A percentile compares a stretch with the other conserved stretches of the same genome.
These are phyloP conservation scores for Kodamaea restingae DNA, from an alignment of 805 yeast species.

Conservation along the genomic window DNA sequence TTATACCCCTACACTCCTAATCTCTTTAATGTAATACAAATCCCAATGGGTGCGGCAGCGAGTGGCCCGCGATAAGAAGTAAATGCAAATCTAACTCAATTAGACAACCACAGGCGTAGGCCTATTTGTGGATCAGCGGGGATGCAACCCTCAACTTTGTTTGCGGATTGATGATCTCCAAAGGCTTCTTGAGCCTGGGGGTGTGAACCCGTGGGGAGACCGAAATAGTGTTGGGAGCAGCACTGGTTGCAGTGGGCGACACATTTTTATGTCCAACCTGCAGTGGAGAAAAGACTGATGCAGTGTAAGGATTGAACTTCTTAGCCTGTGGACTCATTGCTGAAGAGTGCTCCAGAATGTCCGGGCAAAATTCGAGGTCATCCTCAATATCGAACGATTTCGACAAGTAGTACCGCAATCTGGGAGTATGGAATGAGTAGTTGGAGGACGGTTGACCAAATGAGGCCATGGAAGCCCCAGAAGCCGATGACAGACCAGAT, in stretches of 20 bases:
- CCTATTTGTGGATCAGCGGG: slow-evolving; percentile 26
- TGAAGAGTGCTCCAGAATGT: slow-evolving; percentile 39
- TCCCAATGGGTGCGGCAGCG: not conserved
- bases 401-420: slow-evolving; percentile 54
- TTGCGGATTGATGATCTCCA: slow-evolving; percentile 61
- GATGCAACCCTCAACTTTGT: slow-evolving; percentile 55
- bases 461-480: slow-evolving; percentile 1
- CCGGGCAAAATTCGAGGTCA: slow-evolving; percentile 64
- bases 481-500: slow-evolving; percentile 4
- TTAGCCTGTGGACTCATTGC: slow-evolving; percentile 33
- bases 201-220: slow-evolving; percentile 46
- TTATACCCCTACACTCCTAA: not conserved
- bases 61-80: slow-evolving; percentile 1
- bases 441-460: slow-evolving; percentile 11
- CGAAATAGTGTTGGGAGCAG: slow-evolving; percentile 8
- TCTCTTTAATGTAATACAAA: not conserved
- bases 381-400: slow-evolving; percentile 62
- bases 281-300: slow-evolving; percentile 60
- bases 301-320: slow-evolving; percentile 66
- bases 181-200: slow-evolving; percentile 55
- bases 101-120: not conserved
- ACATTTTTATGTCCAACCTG: slow-evolving; percentile 27
- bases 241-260: slow-evolving; percentile 15
- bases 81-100: slow-evolving; percentile 6
- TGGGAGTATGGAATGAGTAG: slow-evolving; percentile 42